Conservation (phyloP, 1,139 yeast species). For the Protomyces arabidopsidicola region DNA sequence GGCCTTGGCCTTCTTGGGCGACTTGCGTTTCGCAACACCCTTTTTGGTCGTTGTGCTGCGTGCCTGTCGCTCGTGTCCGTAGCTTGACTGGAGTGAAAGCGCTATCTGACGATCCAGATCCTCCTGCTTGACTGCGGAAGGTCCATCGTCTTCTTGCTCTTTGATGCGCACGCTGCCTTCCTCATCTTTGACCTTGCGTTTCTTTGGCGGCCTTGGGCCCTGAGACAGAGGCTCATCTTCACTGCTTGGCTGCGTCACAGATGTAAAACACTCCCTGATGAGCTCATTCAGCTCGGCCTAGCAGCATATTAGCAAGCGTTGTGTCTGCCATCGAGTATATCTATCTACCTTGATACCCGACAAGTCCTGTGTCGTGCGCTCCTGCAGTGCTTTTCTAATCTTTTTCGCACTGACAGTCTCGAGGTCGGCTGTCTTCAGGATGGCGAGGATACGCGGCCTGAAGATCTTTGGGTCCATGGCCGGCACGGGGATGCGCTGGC, state of each 20-base stretch:
- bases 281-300: slow-evolving; percentile 57
- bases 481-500: not conserved
- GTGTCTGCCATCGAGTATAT: not conserved
- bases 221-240: slow-evolving; percentile 32
- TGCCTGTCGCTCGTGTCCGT: slow-evolving; percentile 36
- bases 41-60: slow-evolving; percentile 36
- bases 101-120: slow-evolving; percentile 3
- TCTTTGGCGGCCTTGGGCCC: slow-evolving; percentile 29
- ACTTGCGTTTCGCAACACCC: slow-evolving; percentile 40
- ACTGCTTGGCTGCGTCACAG: slow-evolving; percentile 41
- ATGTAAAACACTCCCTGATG: slow-evolving; percentile 57
- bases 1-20: slow-evolving; percentile 6
- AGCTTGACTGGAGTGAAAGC: slow-evolving; percentile 25
- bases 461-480: slow-evolving; percentile 9
- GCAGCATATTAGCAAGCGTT: not conserved
- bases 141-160: slow-evolving; percentile 38
- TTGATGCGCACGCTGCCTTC: not conserved
- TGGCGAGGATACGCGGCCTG: slow-evolving; percentile 47
- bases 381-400: slow-evolving; percentile 66
- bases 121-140: slow-evolving; percentile 18
- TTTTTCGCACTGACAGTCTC: slow-evolving; percentile 68
- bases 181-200: slow-evolving; percentile 4
- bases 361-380: slow-evolving; percentile 57
- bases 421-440: slow-evolving; percentile 66
- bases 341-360: slow-evolving; percentile 43